These are phyloP conservation scores for Neurospora sp. DNA, from an alignment of 495 filamentous ascomycete species.

Conservation along the genomic window DNA sequence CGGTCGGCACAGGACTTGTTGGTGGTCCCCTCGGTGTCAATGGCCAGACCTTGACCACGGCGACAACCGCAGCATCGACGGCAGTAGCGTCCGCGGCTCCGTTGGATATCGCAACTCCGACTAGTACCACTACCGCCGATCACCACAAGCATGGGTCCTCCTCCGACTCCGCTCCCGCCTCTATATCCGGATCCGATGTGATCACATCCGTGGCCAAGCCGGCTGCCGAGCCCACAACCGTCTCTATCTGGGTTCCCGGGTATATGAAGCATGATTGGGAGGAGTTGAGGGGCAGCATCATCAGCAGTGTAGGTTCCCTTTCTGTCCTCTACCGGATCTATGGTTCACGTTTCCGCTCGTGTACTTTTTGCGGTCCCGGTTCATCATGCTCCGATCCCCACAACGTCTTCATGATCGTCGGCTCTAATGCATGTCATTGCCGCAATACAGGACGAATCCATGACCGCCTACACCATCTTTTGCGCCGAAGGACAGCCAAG, in stretches of 20 bases:
- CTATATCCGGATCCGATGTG: background rate
- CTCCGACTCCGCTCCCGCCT: background rate
- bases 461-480: conserved; percentile 31
- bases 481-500: conserved; percentile 20
- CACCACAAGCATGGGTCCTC: background rate
- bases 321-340: background rate
- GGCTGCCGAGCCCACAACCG: conserved; percentile 14
- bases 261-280: conserved; percentile 21
- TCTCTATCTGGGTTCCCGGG: conserved; percentile 26
- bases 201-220: background rate
- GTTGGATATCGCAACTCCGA: background rate
- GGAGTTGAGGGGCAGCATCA: conserved; percentile 24
- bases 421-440: background rate
- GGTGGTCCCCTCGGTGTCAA: background rate
- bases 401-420: background rate
- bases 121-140: background rate
- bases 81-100: background rate
- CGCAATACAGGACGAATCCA: conserved; percentile 16
- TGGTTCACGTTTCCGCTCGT: background rate
- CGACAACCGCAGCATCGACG: background rate
- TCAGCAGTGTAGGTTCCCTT: conserved; percentile 21
- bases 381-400: background rate
- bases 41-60: background rate
- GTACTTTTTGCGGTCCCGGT: background rate
- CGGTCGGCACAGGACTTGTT: background rate